A percentile compares a stretch with the other conserved stretches of the same genome.
These are phyloP conservation scores for Dryadomyces quercus-mongolicae DNA, from an alignment of 2,329 filamentous ascomycete species.

Conservation along the genomic window DNA sequence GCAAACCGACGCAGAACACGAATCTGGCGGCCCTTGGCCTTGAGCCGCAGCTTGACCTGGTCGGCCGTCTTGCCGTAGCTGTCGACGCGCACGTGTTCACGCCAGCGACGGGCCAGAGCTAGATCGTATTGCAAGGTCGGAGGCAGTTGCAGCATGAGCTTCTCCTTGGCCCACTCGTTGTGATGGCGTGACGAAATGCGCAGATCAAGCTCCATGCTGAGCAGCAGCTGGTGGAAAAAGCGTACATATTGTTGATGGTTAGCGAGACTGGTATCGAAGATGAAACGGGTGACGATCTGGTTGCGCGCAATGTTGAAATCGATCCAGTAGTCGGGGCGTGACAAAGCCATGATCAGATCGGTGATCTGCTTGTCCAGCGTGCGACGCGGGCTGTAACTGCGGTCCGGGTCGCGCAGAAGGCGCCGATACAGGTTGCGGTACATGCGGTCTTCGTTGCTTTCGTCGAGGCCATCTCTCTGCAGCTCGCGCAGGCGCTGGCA, in stretches of 20 bases:
- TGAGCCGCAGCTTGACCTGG: slow-evolving; percentile 50
- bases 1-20: slow-evolving; percentile 59
- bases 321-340: slow-evolving; percentile 53
- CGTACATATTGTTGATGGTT: slow-evolving; percentile 47
- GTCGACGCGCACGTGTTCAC: slow-evolving; percentile 56
- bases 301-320: slow-evolving; percentile 60
- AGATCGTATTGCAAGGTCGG: slow-evolving; percentile 62
- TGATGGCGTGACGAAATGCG: slow-evolving; percentile 54
- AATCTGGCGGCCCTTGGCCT: slow-evolving; percentile 53
- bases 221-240: slow-evolving; percentile 67
- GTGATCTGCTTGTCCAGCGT: slow-evolving; percentile 59
- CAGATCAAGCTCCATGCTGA: slow-evolving; percentile 59
- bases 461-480: slow-evolving; percentile 38
- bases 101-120: slow-evolving; percentile 62
- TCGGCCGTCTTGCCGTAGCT: slow-evolving; percentile 41
- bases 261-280: slow-evolving; percentile 46
- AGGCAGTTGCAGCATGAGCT: slow-evolving; percentile 51
- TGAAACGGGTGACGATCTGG: slow-evolving; percentile 62
- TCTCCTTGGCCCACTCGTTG: slow-evolving; percentile 50
- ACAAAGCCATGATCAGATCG: slow-evolving; percentile 58
- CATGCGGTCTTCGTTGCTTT: slow-evolving; percentile 44
- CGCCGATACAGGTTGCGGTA: slow-evolving; percentile 55
- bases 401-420: slow-evolving; percentile 57
- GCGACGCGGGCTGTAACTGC: slow-evolving; percentile 45
- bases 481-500: slow-evolving; percentile 48